These are phyloP conservation scores for Pichia ethanolica DNA, from an alignment of 805 yeast genomes.

Conservation along the genomic window DNA sequence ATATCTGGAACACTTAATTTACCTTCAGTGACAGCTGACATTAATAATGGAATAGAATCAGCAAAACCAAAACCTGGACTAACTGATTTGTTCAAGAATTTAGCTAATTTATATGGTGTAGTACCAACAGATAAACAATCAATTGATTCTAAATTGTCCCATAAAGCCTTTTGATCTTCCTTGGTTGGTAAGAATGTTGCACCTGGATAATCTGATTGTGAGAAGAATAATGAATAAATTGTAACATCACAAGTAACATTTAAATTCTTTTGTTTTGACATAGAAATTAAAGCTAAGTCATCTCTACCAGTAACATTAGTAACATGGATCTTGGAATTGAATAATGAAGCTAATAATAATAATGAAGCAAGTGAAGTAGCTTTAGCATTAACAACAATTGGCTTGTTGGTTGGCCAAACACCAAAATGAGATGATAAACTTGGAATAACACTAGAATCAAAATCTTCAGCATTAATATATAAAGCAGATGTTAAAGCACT, in stretches of 20 bases:
- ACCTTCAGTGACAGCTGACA: constrained; percentile 71
- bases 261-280: constrained; percentile 78
- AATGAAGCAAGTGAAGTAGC: constrained; percentile 91
- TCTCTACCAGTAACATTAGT: constrained; percentile 76
- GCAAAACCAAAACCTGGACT: constrained; percentile 70
- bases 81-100: constrained; percentile 51
- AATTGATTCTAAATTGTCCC: constrained; percentile 64
- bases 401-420: constrained; percentile 77
- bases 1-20: constrained; percentile 68
- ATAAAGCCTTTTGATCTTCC: constrained; percentile 73
- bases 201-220: constrained; percentile 64
- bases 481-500: constrained; percentile 66
- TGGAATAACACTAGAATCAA: constrained; percentile 63
- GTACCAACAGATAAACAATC: constrained; percentile 87
- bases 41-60: constrained; percentile 74
- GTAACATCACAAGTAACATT: constrained; percentile 87
- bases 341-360: constrained; percentile 79
- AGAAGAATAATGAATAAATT: constrained; percentile 68
- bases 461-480: constrained; percentile 72
- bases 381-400: constrained; percentile 86
- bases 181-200: constrained; percentile 70
- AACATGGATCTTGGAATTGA: constrained; percentile 77
- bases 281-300: constrained; percentile 73
- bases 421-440: constrained; percentile 72
- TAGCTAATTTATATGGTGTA: constrained; percentile 66